Conservation (phyloP, 2,329 filamentous ascomycete species). For the Aspergillus pseudotamarii region DNA sequence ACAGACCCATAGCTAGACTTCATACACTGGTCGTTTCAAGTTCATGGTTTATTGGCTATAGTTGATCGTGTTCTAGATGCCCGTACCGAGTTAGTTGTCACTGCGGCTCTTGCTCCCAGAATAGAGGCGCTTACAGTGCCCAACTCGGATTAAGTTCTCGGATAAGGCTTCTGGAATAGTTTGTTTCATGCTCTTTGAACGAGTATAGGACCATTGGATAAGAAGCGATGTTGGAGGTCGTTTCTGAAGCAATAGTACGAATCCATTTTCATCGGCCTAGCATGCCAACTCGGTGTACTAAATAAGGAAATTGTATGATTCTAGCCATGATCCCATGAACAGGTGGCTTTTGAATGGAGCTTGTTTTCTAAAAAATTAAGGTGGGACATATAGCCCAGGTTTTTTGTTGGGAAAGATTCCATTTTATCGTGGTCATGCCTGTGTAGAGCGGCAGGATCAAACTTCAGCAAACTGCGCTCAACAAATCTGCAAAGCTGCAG, state of each 20-base stretch:
- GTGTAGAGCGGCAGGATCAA: background rate
- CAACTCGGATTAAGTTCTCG: background rate
- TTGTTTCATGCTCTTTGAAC: background rate
- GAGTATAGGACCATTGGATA: background rate
- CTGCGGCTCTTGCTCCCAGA: constrained; percentile 5
- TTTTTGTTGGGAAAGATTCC: background rate
- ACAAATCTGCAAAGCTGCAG: background rate
- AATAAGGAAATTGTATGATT: background rate
- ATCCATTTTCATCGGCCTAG: background rate
- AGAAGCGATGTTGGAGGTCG: background rate
- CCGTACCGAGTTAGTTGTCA: background rate
- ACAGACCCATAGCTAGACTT: background rate
- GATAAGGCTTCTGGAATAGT: background rate
- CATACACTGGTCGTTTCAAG: background rate
- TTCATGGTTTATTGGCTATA: background rate
- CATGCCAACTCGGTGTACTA: background rate
- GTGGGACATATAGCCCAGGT: background rate
- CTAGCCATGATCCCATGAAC: background rate
- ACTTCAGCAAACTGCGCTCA: background rate
- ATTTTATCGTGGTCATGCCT: background rate
- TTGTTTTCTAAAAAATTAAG: background rate
- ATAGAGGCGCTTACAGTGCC: constrained; percentile 7
- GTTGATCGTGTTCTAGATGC: background rate
- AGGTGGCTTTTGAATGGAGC: no score
- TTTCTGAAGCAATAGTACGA: background rate